Evolutionary conservation across 768 basidiomycete genomes (phyloP), one percentile per base, ranked within the genome.

Genomic region (Tulasnella sp.): DNA sequence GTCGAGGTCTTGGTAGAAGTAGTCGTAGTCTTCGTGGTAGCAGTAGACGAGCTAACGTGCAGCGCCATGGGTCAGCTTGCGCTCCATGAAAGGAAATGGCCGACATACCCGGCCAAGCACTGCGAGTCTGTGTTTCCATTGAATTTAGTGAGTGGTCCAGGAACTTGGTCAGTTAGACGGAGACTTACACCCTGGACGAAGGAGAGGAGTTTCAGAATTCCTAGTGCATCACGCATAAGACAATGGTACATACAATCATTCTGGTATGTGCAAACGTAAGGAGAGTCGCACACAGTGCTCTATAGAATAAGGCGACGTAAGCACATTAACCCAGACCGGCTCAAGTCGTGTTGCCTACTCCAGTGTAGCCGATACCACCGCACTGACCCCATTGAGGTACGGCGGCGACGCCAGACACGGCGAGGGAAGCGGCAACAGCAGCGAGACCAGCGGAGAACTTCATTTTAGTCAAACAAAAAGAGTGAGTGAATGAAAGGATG

Each of bases 1-100:
- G 75, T 52, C 46, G 74, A 40, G 16, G 18, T 19, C 27, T 71
- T 71, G 34, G 39, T 21, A 14, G 86, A 83, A 2, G 84, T 81
- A 18, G 74, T 75, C 39, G 75, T 31, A 6, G 42, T 52, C 36
- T n/a, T 31, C 44, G 39, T 76, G 24, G 44, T 52, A 76, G 44
- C 52, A 8, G 75, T 76, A 27, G 46, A 1, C 75, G 75, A 76
- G 31, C 44, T 76, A 74, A 16, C 18, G 24, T 2, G 34, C 34
- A 14, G 24, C 42, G 71, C 38, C 6, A 2, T 34, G 6, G 62
- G 62, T 68, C 18, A 68, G 62, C 34, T 9, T 12, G 21, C 16
- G 27, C 14, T 31, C 10, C 40, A 27, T 24, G 2, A 39, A n/a
- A 19, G 36, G 46, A 76, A n/a, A 39, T 7, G 21, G 6, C 19